phyloP scores from a whole-genome alignment of 345 rosid genomes.

The Eucalyptus globulus region DNA sequence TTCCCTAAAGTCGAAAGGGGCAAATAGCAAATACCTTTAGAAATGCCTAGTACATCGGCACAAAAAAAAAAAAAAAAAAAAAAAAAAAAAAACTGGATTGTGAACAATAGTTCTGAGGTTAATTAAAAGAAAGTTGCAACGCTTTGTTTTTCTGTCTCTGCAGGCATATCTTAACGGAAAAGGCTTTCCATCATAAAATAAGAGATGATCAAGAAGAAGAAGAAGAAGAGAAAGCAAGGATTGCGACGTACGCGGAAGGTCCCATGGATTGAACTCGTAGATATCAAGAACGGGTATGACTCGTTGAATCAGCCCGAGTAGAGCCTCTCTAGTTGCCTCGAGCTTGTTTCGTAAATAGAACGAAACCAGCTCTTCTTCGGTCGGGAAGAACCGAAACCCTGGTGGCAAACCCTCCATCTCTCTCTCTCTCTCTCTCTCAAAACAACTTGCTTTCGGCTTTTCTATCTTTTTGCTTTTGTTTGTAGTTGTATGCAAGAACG shows the following conservation, averaged over 20 bases:
- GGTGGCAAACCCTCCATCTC: conserved; percentile 17
- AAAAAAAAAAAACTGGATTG: not conserved
- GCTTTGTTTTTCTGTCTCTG: not conserved
- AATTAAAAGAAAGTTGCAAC: not conserved
- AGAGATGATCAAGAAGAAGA: not conserved
- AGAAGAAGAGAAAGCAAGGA: not conserved
- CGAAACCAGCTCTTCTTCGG: conserved; percentile 43
- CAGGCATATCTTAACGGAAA: not conserved
- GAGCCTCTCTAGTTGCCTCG: conserved; percentile 9
- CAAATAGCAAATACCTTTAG: not conserved
- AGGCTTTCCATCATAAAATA: not conserved
- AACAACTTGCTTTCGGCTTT: not conserved
- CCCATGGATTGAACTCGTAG: conserved; percentile 29
- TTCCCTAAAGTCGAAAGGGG: not conserved
- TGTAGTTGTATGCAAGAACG: not conserved
- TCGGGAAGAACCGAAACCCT: conserved; percentile 59
- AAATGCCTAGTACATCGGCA: not conserved
- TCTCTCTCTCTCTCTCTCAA: not conserved
- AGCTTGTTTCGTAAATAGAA: conserved; percentile 31
- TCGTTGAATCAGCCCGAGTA: conserved; percentile 16
- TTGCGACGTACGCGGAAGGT: conserved; percentile 27
- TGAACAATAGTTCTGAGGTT: not conserved
- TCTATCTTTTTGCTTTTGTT: not conserved
- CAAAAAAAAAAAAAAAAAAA: not conserved
- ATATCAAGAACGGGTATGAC: conserved; percentile 42